Evolutionary conservation across 108 stramenopile genomes (phyloP).

Genomic region (Skeletonema costatum): DNA sequence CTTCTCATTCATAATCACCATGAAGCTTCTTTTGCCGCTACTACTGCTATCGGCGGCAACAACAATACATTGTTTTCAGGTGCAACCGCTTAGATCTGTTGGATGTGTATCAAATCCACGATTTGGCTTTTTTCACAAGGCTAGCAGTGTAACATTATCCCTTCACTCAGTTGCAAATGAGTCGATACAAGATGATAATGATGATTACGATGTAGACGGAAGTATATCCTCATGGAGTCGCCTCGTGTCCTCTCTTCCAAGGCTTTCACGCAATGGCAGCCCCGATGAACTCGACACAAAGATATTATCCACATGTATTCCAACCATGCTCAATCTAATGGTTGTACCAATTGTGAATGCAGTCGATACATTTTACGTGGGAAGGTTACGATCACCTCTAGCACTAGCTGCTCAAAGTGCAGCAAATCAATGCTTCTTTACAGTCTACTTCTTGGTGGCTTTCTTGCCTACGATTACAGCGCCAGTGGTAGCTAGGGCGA

Average conservation of each 20-base stretch:
- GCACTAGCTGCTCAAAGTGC: slow-evolving; percentile 84
- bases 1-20: no score
- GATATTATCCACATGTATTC: slow-evolving; percentile 65
- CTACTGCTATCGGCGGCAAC: background rate
- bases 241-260: slow-evolving; percentile 31
- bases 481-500: slow-evolving; percentile 69
- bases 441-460: slow-evolving; percentile 71
- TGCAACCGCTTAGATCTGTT: background rate
- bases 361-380: slow-evolving; percentile 87
- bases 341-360: slow-evolving; percentile 79
- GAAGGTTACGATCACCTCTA: slow-evolving; percentile 65
- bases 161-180: background rate
- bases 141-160: background rate
- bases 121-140: background rate
- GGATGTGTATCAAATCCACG: background rate
- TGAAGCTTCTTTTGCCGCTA: background rate
- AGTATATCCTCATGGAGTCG: slow-evolving; percentile 39
- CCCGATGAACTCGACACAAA: slow-evolving; percentile 48
- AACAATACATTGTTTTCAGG: background rate
- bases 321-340: slow-evolving; percentile 74
- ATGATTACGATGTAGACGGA: slow-evolving; percentile 29
- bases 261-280: background rate
- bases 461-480: slow-evolving; percentile 85
- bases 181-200: background rate
- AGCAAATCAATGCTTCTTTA: slow-evolving; percentile 83